Evolutionary conservation across 495 filamentous ascomycete genomes (phyloP).

Genomic region (Wilcoxina mikolae): DNA sequence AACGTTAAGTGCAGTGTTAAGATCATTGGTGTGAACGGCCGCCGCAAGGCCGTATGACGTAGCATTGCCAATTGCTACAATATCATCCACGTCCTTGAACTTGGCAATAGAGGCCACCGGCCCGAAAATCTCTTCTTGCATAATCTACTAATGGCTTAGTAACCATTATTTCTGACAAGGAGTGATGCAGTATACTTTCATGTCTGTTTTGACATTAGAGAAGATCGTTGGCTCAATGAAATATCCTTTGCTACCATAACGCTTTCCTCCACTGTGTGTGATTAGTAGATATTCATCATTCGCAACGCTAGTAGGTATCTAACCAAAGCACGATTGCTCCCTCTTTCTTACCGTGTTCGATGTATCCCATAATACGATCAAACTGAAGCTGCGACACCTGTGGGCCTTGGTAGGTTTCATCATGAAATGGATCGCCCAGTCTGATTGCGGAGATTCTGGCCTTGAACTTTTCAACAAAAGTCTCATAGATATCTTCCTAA

Average conservation of each 20-base stretch:
- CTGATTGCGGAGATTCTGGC: slow-evolving; percentile 64
- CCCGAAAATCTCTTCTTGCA: slow-evolving; percentile 98
- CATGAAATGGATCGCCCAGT: slow-evolving; percentile 81
- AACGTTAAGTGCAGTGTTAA: slow-evolving; percentile 86
- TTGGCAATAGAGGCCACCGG: slow-evolving; percentile 88
- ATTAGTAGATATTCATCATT: too few relatives aligned
- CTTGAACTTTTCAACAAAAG: slow-evolving; percentile 74
- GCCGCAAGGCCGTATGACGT: slow-evolving; percentile 78
- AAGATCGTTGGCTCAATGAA: slow-evolving; percentile 98
- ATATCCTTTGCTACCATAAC: slow-evolving; percentile 80
- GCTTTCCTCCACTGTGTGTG: slow-evolving; percentile 74
- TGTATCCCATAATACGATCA: slow-evolving; percentile 97
- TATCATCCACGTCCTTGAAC: slow-evolving; percentile 80
- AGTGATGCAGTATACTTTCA: too few relatives aligned
- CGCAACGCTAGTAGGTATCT: too few relatives aligned
- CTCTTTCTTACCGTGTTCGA: slow-evolving; percentile 70
- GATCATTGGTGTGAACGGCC: slow-evolving; percentile 80
- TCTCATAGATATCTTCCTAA: slow-evolving; percentile 88
- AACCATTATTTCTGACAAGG: too few relatives aligned
- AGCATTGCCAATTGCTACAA: slow-evolving; percentile 65
- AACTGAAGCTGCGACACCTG: slow-evolving; percentile 92
- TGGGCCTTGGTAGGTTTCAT: slow-evolving; percentile 89
- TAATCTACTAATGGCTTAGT: too few relatives aligned
- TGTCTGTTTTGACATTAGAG: slow-evolving; percentile 69
- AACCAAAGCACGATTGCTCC: slow-evolving; percentile 80